Evolutionary conservation across 495 filamentous ascomycete genomes (phyloP), one percentile per base, ranked within the genome.

Genomic region (Letharia columbiana): DNA sequence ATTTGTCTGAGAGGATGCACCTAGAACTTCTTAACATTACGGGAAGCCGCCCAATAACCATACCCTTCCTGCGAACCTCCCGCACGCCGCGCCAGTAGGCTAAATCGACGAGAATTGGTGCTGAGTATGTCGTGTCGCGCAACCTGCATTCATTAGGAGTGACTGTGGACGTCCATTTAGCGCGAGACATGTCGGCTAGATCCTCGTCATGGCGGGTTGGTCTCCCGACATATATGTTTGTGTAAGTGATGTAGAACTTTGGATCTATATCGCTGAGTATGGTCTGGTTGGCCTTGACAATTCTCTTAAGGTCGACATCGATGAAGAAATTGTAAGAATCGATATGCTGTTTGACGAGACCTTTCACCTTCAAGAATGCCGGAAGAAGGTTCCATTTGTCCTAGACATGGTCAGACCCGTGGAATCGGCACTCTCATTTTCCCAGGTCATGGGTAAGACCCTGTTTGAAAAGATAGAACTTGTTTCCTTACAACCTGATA

Each of bases 241-340:
- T 90, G 71, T 74, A 85, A 78, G 92, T 89, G 69, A 96, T 83
- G 77, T 86, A 93, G 72, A 96, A 96, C 57, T 86, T 87, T 50
- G 86, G 84, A 66, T 96, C 91, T 37, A 91, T 87, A 80, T 98
- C 93, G 76, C 92, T 96, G 67, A 85, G 83, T 65, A 99, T 87
- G 12, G 82, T 84, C 44, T 86, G 85, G 74, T 96, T 97, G 35
- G 92, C 90, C 71, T 88, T 84, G 65, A 99, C 88, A 64, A 99
- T 98, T 70, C 97, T 90, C 76, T 96, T 96, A 75, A 99, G 83
- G 72, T 96, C 92, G 28, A 92, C 87, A 64, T 98, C 90, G 62
- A 97, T 87, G 70, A 99, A 96, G 75, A 90, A 96, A 77, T 99
- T 96, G 83, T 90, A 99, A 41, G 94, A 98, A 77, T 99, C 95